These are phyloP conservation scores for Populus trichocarpa DNA, from an alignment of 441 rosid genomes.

Conservation along the genomic window DNA sequence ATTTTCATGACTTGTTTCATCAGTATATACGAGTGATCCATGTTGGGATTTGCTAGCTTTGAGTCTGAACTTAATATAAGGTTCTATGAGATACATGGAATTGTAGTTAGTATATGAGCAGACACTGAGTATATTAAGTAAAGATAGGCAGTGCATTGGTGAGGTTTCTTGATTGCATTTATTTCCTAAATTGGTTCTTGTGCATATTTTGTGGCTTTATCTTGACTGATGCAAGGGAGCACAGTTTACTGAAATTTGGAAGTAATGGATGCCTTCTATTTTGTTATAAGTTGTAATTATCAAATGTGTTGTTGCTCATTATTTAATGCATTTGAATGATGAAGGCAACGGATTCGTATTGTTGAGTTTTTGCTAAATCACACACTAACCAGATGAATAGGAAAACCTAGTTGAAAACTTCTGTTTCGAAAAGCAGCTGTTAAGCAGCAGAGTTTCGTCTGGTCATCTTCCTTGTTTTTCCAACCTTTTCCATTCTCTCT, in stretches of 20 bases:
- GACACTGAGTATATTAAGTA: neutral
- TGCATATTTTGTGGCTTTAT: neutral
- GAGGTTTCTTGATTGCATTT: neutral
- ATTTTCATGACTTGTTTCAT: neutral
- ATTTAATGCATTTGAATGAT: neutral
- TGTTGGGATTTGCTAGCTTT: neutral
- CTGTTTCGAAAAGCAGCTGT: neutral
- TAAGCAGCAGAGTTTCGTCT: neutral
- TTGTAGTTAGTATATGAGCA: neutral
- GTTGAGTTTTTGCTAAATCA: neutral
- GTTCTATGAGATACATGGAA: neutral
- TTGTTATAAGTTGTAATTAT: neutral
- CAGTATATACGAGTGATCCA: neutral
- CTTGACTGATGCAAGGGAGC: neutral
- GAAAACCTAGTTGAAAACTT: neutral
- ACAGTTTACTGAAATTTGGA: neutral
- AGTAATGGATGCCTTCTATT: neutral
- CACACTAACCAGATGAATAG: too few species aligned
- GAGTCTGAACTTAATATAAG: neutral
- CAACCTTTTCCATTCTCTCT: neutral
- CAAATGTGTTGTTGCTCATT: neutral
- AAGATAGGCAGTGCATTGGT: neutral
- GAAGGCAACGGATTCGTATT: neutral
- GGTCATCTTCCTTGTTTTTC: neutral
- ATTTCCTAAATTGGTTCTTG: neutral